Base-by-base conservation (phyloP, 495 filamentous ascomycete species). In the Aspergillus bridgeri region DNA sequence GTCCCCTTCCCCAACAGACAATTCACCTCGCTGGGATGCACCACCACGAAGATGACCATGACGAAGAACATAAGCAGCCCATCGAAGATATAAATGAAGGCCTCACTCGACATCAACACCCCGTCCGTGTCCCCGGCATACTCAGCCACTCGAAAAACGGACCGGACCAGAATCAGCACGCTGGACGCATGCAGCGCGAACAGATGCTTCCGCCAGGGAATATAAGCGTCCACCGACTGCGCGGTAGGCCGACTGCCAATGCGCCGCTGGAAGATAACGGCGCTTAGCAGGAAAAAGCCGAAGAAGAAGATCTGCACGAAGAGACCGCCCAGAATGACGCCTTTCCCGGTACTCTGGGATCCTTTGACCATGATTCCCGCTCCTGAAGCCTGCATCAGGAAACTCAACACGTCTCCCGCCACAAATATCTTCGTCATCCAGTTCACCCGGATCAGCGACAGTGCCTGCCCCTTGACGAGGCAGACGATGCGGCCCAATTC, bases 71-170 rank as follows among this genome's bases (percentile, higher is more conserved):
- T 88, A 51, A 84, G 63, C 38, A 76, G 48, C 23, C 75, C 70
- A 65, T 89, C 87, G 57, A 88, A 88, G 11, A 86, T 62, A 68
- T 86, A 89, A 53, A 88, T 65, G 57, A 80, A 81, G 60, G 75
- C 76, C 69, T 89, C 86, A 45, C 81, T 77, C n/a, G 55, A 62
- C 58, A 87, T 60, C 23, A 82, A 44, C 45, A 66, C 75, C 3
- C 85, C 83, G 13, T 74, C 69, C 19, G 75, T 63, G 0, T 86
- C 86, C 70, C 83, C 72, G 0, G 77, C 27, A 62, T 85, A 89
- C 69, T 91, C 87, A 3, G 85, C 66, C 21, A 85, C 74, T 43
- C 86, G 76, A 63, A 88, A 85, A 25, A 87, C 60, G 19, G 74
- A 81, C n/a, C 87, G 77, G 11, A 88, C 65, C 51, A 90, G 58